Conservation (phyloP, 805 yeast species). For the Monosporozyma unispora region DNA sequence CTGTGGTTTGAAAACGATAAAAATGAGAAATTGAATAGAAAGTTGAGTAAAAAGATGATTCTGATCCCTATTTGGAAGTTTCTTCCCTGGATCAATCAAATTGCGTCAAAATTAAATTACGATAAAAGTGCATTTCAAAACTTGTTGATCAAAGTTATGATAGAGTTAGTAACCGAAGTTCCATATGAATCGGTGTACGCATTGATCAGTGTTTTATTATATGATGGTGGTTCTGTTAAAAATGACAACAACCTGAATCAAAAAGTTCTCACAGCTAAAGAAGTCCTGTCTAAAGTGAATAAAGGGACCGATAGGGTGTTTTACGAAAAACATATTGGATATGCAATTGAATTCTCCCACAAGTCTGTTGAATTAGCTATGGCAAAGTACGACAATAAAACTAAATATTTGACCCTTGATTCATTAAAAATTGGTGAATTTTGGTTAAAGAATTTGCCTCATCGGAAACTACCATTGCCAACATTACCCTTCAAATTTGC, state of each 20-base stretch:
- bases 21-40: conserved; percentile 36
- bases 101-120: conserved; percentile 56
- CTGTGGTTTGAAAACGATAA: conserved; percentile 66
- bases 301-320: conserved; percentile 20
- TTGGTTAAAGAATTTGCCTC: conserved; percentile 48
- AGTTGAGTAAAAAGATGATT: conserved; percentile 33
- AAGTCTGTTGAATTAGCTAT: conserved; percentile 45
- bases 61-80: conserved; percentile 51
- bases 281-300: conserved; percentile 37
- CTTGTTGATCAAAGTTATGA: conserved; percentile 40
- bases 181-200: conserved; percentile 69
- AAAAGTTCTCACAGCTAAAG: conserved; percentile 44
- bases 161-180: conserved; percentile 41
- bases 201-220: conserved; percentile 47
- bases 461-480: conserved; percentile 55
- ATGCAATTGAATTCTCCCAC: conserved; percentile 44
- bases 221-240: conserved; percentile 29
- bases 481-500: conserved; percentile 41
- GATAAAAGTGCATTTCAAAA: conserved; percentile 48
- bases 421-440: conserved; percentile 40
- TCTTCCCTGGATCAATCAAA: conserved; percentile 75
- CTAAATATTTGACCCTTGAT: conserved; percentile 19
- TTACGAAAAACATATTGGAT: conserved; percentile 29
- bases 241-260: conserved; percentile 35
- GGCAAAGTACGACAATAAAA: conserved; percentile 23